These are phyloP conservation scores for Paecilomyces sp. DNA, from an alignment of 2,329 filamentous ascomycete species.

Conservation along the genomic window DNA sequence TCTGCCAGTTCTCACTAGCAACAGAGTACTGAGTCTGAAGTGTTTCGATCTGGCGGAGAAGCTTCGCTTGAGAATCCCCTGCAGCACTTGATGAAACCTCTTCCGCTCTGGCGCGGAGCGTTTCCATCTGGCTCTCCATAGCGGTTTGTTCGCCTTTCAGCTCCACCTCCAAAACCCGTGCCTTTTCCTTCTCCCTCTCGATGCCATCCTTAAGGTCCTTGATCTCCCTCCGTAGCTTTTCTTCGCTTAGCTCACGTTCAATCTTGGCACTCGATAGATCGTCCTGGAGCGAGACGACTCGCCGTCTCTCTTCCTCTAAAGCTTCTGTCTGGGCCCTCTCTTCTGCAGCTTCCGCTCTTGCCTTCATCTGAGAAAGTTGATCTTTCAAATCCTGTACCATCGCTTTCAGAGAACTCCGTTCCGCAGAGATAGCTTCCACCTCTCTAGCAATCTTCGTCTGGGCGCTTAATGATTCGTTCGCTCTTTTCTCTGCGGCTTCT, in stretches of 20 bases:
- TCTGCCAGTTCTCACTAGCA: conserved; percentile 95
- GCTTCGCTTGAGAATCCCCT: conserved; percentile 79
- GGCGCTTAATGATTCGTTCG: conserved; percentile 48
- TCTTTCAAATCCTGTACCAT: conserved; percentile 61
- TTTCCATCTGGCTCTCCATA: conserved; percentile 84
- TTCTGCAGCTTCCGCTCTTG: conserved; percentile 60
- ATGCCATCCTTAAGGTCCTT: conserved; percentile 66
- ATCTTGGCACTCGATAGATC: conserved; percentile 60
- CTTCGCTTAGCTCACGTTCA: conserved; percentile 68
- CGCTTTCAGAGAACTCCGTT: conserved; percentile 56
- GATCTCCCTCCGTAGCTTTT: conserved; percentile 63
- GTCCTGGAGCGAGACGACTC: conserved; percentile 50
- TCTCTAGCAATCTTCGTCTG: conserved; percentile 49
- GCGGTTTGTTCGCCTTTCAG: conserved; percentile 68
- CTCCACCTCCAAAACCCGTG: conserved; percentile 64
- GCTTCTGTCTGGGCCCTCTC: conserved; percentile 60
- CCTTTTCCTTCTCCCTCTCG: conserved; percentile 64
- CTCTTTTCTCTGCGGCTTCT: conserved; percentile 52
- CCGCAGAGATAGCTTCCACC: conserved; percentile 54
- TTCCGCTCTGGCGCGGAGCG: conserved; percentile 76
- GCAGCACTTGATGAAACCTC: conserved; percentile 77
- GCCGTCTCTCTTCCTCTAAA: conserved; percentile 57
- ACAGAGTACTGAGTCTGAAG: conserved; percentile 91
- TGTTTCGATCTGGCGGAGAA: conserved; percentile 89
- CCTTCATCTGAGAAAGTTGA: conserved; percentile 61